These are phyloP conservation scores for Calonectria pauciramosa DNA, from an alignment of 2,329 filamentous ascomycete genomes.

Conservation along the genomic window DNA sequence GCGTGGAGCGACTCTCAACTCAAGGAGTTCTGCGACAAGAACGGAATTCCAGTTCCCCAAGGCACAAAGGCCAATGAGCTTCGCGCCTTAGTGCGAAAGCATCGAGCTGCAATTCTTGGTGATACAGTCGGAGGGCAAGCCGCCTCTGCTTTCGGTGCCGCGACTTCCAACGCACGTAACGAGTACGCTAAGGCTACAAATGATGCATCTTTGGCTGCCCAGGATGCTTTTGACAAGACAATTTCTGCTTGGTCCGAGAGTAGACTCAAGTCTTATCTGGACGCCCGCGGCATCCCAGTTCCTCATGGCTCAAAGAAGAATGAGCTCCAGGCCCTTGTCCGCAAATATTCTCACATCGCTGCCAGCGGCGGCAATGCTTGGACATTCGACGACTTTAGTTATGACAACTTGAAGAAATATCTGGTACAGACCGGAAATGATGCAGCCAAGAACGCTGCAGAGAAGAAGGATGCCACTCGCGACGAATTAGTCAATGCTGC, in stretches of 20 bases:
- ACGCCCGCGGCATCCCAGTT: constrained; percentile 81
- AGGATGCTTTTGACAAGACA: constrained; percentile 76
- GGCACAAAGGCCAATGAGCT: constrained; percentile 93
- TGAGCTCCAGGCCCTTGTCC: constrained; percentile 81
- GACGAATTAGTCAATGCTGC: constrained; percentile 80
- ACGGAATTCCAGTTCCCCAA: constrained; percentile 87
- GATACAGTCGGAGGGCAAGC: constrained; percentile 73
- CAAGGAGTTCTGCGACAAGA: constrained; percentile 94
- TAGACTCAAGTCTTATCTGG: constrained; percentile 82
- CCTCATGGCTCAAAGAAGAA: constrained; percentile 80
- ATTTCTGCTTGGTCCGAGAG: constrained; percentile 79
- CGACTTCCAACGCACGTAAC: constrained; percentile 82
- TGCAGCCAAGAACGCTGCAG: constrained; percentile 69
- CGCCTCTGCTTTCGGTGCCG: constrained; percentile 75
- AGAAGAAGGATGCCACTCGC: constrained; percentile 75
- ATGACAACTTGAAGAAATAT: constrained; percentile 76
- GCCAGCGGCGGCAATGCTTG: constrained; percentile 77
- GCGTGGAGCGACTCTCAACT: constrained; percentile 91
- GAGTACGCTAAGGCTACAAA: constrained; percentile 83
- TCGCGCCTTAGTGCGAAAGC: constrained; percentile 88
- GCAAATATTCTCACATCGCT: constrained; percentile 79
- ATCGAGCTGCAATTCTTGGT: constrained; percentile 79
- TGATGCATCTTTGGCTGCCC: constrained; percentile 70
- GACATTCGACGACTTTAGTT: constrained; percentile 84
- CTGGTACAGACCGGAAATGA: constrained; percentile 66